Percentiles rank a stretch among this genome's conserved stretches.
These are phyloP conservation scores for Blastomyces gilchristii DNA, from an alignment of 2,329 filamentous ascomycete genomes.

Conservation along the genomic window DNA sequence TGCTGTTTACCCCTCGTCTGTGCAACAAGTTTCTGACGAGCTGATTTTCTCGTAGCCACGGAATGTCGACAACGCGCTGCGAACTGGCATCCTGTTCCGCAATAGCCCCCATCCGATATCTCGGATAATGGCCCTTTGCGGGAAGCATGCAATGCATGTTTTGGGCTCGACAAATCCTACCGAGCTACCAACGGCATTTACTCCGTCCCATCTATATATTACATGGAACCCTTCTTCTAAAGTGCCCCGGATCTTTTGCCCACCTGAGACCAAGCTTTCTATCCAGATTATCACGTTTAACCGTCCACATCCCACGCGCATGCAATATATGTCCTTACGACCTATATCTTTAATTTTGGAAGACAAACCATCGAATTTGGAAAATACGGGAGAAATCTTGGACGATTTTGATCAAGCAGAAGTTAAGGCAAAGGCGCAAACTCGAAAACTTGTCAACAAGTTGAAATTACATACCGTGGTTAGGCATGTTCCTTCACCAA, in stretches of 20 bases:
- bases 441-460: slow-evolving; percentile 66
- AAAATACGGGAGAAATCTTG: slow-evolving; percentile 28
- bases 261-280: slow-evolving; percentile 52
- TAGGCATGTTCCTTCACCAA: slow-evolving; percentile 63
- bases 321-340: slow-evolving; percentile 91
- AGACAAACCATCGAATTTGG: slow-evolving; percentile 49
- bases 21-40: slow-evolving; percentile 9
- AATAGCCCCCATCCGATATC: slow-evolving; percentile 69
- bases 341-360: slow-evolving; percentile 81
- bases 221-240: slow-evolving; percentile 41
- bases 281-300: slow-evolving; percentile 87
- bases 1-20: slow-evolving; percentile 11
- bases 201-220: slow-evolving; percentile 60
- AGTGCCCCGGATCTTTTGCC: slow-evolving; percentile 64
- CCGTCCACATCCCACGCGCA: slow-evolving; percentile 68
- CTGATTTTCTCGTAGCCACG: slow-evolving; percentile 43
- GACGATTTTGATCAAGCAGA: slow-evolving; percentile 61
- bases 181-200: slow-evolving; percentile 42
- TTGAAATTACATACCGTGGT: slow-evolving; percentile 78
- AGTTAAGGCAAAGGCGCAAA: slow-evolving; percentile 55
- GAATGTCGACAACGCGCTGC: slow-evolving; percentile 80
- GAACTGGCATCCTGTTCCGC: slow-evolving; percentile 70
- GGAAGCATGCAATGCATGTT: slow-evolving; percentile 71
- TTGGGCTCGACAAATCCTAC: slow-evolving; percentile 68
- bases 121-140: slow-evolving; percentile 76